Evolutionary conservation across 2,329 filamentous ascomycete species (phyloP).

Genomic region (Trichophyton schoenleinii): DNA sequence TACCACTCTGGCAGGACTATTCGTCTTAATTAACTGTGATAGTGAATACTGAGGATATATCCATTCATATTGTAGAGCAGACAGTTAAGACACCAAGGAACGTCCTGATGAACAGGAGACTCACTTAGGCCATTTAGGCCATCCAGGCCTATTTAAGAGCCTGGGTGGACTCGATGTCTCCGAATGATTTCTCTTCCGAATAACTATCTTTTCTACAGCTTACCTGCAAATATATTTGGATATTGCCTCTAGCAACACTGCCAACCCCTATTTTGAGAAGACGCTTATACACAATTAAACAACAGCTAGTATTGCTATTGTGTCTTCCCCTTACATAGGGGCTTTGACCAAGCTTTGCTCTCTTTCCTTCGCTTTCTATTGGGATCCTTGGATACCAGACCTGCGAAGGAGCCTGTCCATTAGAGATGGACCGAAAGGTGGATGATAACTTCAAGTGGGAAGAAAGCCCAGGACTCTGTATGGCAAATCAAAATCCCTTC

Average conservation of each 20-base stretch:
- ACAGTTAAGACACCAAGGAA: neutral
- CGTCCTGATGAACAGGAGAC: neutral
- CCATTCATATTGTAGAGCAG: neutral
- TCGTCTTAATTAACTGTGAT: neutral
- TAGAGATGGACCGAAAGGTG: neutral
- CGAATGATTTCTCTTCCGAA: neutral
- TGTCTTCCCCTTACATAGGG: neutral
- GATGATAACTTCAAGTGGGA: conserved; percentile 10
- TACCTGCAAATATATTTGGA: neutral
- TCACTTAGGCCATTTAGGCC: neutral
- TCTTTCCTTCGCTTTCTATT: neutral
- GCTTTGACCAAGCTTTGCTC: neutral
- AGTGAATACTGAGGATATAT: neutral
- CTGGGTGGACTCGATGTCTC: neutral
- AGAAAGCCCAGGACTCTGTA: conserved; percentile 11
- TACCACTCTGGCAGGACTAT: neutral
- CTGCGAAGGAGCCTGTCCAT: neutral
- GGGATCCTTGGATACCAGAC: no score
- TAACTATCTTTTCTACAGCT: neutral
- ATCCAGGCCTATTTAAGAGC: neutral
- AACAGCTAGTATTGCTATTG: neutral
- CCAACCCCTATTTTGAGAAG: neutral
- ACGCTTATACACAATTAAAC: neutral
- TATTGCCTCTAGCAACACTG: neutral
- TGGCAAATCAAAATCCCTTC: neutral